Evolutionary conservation across 345 rosid species (phyloP), one percentile per base, ranked within the genome.

Genomic region (Litchi chinensis): DNA sequence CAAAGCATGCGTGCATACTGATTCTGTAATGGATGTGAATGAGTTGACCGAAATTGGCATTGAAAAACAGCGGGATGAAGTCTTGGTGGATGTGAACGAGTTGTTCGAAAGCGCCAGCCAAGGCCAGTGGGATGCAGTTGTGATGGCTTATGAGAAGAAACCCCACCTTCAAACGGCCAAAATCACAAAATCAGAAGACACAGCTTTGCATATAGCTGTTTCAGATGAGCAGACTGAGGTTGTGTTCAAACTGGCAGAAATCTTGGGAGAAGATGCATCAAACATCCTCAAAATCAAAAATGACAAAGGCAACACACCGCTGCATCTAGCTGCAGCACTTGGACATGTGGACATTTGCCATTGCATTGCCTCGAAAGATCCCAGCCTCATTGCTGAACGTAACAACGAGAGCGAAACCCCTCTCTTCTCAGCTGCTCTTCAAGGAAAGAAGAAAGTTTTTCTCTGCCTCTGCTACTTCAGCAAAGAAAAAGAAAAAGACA

Each of bases 171-270:
- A 8, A n/a, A 18, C 7, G 64, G 44, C 37, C 41, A 75, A 16
- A 37, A 65, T 82, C 40, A 79, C 79, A 11, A 76, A 48, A 26
- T 59, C 77, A 10, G 77, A 65, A 65, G 80, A 73, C 32, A 83
- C 86, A 12, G 80, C 75, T 12, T 21, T 83, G 74, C 86, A 83
- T 43, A 16, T 83, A 22, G 81, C 86, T 43, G 79, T 74, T 8
- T 43, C 59, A 0, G 64, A 50, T 54, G 81, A 40, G 62, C 54
- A 37, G 28, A 50, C n/a, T 26, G 28, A 3, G 62, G 64, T 8
- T 13, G 16, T 6, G 83, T 80, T 10, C 2, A 5, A 75, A 32
- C 50, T 79, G 32, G 77, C 75, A 24, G 28, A 75, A 44, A 11
- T 19, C 6, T 10, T 65, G 4, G 74, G 54, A 5, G 19, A 44